A percentile compares a stretch with the other conserved stretches of the same genome.
These are phyloP conservation scores for Bathelium albidoporum DNA, from an alignment of 495 filamentous ascomycete genomes.

Conservation along the genomic window DNA sequence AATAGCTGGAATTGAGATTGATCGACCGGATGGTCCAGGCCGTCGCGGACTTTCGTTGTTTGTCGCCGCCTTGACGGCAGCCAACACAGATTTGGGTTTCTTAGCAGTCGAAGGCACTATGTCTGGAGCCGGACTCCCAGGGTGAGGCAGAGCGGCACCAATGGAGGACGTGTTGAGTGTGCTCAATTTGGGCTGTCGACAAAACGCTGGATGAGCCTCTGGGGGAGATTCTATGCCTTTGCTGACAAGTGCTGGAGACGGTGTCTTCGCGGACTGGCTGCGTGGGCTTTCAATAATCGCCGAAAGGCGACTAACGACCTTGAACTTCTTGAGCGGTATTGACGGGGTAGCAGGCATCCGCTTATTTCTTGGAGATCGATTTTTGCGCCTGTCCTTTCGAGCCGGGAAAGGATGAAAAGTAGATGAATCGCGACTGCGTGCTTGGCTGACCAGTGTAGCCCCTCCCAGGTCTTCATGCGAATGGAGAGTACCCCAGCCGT, in stretches of 20 bases:
- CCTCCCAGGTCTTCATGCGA: neutral
- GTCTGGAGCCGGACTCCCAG: neutral
- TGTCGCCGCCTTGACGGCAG: neutral
- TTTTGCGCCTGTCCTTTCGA: neutral
- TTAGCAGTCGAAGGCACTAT: neutral
- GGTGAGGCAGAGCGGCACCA: neutral
- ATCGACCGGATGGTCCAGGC: neutral
- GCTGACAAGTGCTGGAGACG: neutral
- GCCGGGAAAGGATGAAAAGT: neutral
- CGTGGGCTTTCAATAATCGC: neutral
- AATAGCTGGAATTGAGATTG: neutral
- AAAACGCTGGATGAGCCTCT: neutral
- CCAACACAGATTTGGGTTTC: neutral
- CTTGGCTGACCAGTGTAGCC: neutral
- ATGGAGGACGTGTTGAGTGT: neutral
- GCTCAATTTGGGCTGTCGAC: neutral
- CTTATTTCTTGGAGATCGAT: neutral
- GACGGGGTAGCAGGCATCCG: neutral
- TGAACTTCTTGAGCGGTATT: neutral
- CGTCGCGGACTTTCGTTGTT: neutral
- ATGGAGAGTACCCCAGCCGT: neutral
- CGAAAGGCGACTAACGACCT: constrained; percentile 2
- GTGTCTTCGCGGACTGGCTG: neutral
- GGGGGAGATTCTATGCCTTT: neutral
- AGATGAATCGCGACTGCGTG: neutral